phyloP scores from a whole-genome alignment of 2,329 filamentous ascomycete species.

The Exophiala alcalophila region DNA sequence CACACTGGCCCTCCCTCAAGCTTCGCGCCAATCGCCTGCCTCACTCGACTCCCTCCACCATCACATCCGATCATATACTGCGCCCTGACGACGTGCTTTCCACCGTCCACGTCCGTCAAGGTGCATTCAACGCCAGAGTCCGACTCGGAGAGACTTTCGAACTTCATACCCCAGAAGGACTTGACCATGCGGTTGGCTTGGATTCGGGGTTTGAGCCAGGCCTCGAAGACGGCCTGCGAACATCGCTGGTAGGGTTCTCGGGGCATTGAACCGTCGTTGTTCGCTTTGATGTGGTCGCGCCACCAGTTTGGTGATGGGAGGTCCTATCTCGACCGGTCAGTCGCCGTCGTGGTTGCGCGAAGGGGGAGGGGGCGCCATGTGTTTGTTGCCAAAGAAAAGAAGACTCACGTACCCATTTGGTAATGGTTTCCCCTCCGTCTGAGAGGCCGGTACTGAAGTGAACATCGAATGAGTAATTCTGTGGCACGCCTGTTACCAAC shows the following conservation, averaged over 20 bases:
- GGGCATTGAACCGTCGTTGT: slow-evolving; percentile 37
- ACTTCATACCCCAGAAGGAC: slow-evolving; percentile 34
- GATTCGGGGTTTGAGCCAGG: slow-evolving; percentile 34
- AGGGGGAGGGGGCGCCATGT: neutral
- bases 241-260: slow-evolving; percentile 36
- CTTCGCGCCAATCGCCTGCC: slow-evolving; percentile 28
- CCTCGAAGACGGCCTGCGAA: slow-evolving; percentile 37
- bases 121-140: slow-evolving; percentile 23
- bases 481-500: slow-evolving; percentile 12
- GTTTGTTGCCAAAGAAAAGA: neutral
- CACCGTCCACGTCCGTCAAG: slow-evolving; percentile 25
- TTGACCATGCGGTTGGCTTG: slow-evolving; percentile 30
- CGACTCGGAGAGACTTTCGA: slow-evolving; percentile 25
- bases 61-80: slow-evolving; percentile 34
- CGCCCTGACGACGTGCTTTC: slow-evolving; percentile 26
- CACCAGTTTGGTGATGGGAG: slow-evolving; percentile 21
- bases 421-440: slow-evolving; percentile 10
- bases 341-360: too few species aligned
- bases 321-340: too few species aligned
- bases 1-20: slow-evolving; percentile 33
- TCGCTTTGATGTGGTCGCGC: slow-evolving; percentile 26
- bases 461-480: slow-evolving; percentile 19
- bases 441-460: slow-evolving; percentile 15
- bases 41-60: slow-evolving; percentile 32
- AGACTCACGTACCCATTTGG: slow-evolving; percentile 16